These are phyloP conservation scores for Atkinsonella texensis DNA, from an alignment of 2,329 filamentous ascomycete genomes.

Conservation along the genomic window DNA sequence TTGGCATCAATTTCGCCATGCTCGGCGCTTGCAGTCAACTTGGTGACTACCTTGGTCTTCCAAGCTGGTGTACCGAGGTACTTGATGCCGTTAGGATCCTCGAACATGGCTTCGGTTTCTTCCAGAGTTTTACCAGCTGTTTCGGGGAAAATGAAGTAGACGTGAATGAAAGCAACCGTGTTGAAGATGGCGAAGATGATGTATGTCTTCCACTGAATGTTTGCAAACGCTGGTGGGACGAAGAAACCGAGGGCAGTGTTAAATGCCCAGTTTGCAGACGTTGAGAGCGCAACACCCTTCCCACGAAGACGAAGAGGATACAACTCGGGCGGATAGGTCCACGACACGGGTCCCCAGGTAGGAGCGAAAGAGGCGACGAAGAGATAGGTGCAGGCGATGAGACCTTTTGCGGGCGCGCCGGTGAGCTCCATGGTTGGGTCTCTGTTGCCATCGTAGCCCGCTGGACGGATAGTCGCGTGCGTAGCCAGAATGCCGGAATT, in stretches of 20 bases:
- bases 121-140: slow-evolving; percentile 43
- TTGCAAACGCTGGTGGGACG: slow-evolving; percentile 24
- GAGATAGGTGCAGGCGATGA: slow-evolving; percentile 53
- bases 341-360: slow-evolving; percentile 37
- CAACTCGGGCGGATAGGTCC: slow-evolving; percentile 48
- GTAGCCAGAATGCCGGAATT: slow-evolving; percentile 40
- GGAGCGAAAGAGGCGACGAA: slow-evolving; percentile 41
- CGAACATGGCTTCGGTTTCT: slow-evolving; percentile 36
- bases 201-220: slow-evolving; percentile 38
- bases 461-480: slow-evolving; percentile 29
- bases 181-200: slow-evolving; percentile 42
- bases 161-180: slow-evolving; percentile 35
- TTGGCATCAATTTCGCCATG: slow-evolving; percentile 17
- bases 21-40: slow-evolving; percentile 12
- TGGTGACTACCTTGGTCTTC: slow-evolving; percentile 17
- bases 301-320: slow-evolving; percentile 35
- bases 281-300: slow-evolving; percentile 41
- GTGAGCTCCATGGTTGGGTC: slow-evolving; percentile 35
- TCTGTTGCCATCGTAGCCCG: slow-evolving; percentile 32
- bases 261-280: slow-evolving; percentile 31
- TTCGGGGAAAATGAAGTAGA: slow-evolving; percentile 45
- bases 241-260: slow-evolving; percentile 29
- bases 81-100: slow-evolving; percentile 20
- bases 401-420: slow-evolving; percentile 41
- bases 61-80: slow-evolving; percentile 21